Evolutionary conservation across 768 basidiomycete genomes (phyloP), one percentile per base, ranked within the genome.

Genomic region (Mycena belliarum): DNA sequence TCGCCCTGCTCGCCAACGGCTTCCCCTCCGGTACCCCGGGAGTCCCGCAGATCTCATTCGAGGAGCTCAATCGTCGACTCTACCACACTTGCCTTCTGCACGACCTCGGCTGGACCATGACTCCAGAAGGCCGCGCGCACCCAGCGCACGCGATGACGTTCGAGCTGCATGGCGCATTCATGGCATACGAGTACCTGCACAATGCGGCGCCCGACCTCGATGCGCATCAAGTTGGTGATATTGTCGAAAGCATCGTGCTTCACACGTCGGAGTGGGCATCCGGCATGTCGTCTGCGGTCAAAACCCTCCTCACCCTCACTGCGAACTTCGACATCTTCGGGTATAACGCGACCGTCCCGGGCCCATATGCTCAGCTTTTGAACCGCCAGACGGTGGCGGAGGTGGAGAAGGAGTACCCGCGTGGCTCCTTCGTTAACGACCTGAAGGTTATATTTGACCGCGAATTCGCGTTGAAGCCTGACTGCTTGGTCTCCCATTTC

Each of bases 161-260:
- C 35, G 57, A 59, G 37, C 50, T 59, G 2, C 45, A 52, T 43
- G 57, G 57, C 49, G 57, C 50, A 6, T 53, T 59, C 46, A 48
- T 52, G 51, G 57, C 57, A 16, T 53, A 47, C 40, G 57, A 59
- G 37, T 52, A 59, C 24, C 47, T 59, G 9, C 45, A 32, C 28
- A 32, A 25, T 20, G 28, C 35, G 4, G 50, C 46, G 7, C 59
- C 62, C 4, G 48, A 28, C 9, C 49, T 64, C 23, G 44, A 23
- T 12, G 48, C 57, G 18, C 37, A 53, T 16, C 24, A 56, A 24
- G 53, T 66, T 18, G 63, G 60, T 10, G 63, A 66, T 40, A 63
- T 66, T 33, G 61, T 64, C 1, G 61, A 66, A 46, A 62, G 66
- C 25, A 65, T 67, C 29, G 52, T 66, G 53, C 56, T 65, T n/a